Conservation (phyloP, 2,329 filamentous ascomycete species). For the Cladophialophora carrionii region DNA sequence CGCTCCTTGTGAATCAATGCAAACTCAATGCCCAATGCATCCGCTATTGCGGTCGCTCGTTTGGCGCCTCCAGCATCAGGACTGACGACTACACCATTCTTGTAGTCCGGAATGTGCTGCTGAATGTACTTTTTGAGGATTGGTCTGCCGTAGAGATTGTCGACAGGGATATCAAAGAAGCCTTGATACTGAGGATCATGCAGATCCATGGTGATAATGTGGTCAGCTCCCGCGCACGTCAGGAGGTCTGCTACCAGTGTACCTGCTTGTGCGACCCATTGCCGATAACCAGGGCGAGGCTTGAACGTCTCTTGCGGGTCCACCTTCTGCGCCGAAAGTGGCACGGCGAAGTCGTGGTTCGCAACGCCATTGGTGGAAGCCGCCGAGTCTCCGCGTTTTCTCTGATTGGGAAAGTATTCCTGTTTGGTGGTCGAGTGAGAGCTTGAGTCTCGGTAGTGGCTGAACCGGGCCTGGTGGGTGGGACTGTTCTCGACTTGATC, state of each 20-base stretch:
- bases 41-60: slow-evolving; percentile 91
- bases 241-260: slow-evolving; percentile 92
- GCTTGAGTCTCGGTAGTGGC: slow-evolving; percentile 45
- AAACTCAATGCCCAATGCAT: slow-evolving; percentile 90
- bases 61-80: slow-evolving; percentile 97
- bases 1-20: slow-evolving; percentile 99
- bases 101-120: slow-evolving; percentile 80
- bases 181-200: slow-evolving; percentile 97
- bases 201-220: slow-evolving; percentile 96
- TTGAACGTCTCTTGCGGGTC: slow-evolving; percentile 64
- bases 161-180: slow-evolving; percentile 97
- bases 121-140: slow-evolving; percentile 68
- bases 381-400: slow-evolving; percentile 32
- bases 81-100: slow-evolving; percentile 87
- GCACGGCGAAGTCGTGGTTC: slow-evolving; percentile 59
- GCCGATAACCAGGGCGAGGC: slow-evolving; percentile 90
- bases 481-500: slow-evolving; percentile 58
- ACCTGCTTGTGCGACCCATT: slow-evolving; percentile 97
- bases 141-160: slow-evolving; percentile 80
- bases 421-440: slow-evolving; percentile 40
- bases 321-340: slow-evolving; percentile 10
- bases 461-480: slow-evolving; percentile 48
- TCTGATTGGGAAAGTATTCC: slow-evolving; percentile 43
- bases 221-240: slow-evolving; percentile 93
- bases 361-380: slow-evolving; percentile 55